A percentile compares a stretch with the other conserved stretches of the same genome.
Evolutionary conservation across 768 basidiomycete species (phyloP).

Genomic region (Pleurotus ostreatus): DNA sequence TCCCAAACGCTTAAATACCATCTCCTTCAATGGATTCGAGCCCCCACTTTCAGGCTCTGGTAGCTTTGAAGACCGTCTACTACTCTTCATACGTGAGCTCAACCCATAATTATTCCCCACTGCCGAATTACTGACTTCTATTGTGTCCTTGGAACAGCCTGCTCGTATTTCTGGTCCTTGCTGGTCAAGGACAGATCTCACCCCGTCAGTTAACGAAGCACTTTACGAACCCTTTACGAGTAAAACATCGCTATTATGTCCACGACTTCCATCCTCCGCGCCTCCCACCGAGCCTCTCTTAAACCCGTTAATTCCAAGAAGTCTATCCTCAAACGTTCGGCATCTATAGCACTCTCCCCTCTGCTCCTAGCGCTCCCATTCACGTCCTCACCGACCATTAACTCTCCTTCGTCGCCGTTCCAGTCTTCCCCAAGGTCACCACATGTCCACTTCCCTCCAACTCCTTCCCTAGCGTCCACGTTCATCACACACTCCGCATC

Average conservation of each 20-base stretch:
- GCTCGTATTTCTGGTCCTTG: constrained; percentile 6
- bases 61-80: constrained; percentile 1
- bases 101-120: background rate
- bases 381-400: constrained; percentile 48
- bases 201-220: background rate
- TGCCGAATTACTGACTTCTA: background rate
- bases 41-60: constrained; percentile 8
- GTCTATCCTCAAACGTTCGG: constrained; percentile 38
- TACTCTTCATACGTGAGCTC: background rate
- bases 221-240: constrained; percentile 11
- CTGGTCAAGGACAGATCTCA: constrained; percentile 9
- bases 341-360: constrained; percentile 33
- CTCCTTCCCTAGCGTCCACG: constrained; percentile 49
- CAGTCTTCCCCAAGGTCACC: constrained; percentile 45
- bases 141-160: background rate
- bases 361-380: constrained; percentile 26
- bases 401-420: constrained; percentile 46
- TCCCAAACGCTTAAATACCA: constrained; percentile 2
- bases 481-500: constrained; percentile 54
- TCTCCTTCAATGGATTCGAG: background rate
- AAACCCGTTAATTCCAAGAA: constrained; percentile 17
- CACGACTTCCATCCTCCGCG: constrained; percentile 4
- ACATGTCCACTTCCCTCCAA: constrained; percentile 60
- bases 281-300: constrained; percentile 3
- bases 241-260: constrained; percentile 6